Percentiles rank a stretch among this genome's conserved stretches.
Evolutionary conservation across 1,284 basidiomycete species (phyloP).

Genomic region (Tilletia caries): DNA sequence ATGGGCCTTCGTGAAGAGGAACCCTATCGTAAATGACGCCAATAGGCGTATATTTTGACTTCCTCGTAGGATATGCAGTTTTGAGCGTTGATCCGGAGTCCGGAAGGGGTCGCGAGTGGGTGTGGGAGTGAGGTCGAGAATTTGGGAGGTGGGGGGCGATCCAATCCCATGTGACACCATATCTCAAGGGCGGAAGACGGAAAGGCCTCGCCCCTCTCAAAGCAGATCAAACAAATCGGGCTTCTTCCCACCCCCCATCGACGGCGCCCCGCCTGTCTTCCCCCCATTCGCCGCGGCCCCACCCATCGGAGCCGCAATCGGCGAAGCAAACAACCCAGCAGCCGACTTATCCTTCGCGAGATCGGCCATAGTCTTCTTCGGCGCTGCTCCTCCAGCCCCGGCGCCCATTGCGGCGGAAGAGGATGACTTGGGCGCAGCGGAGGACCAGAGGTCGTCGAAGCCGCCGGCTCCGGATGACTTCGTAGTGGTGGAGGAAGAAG

Average conservation of each 20-base stretch:
- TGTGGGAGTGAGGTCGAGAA: no score
- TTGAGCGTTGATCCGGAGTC: no score
- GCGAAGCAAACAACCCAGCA: constrained; percentile 28
- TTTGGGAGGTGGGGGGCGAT: no score
- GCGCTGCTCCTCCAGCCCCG: neutral
- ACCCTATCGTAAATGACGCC: no score
- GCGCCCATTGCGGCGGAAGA: constrained; percentile 20
- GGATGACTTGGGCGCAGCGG: constrained; percentile 65
- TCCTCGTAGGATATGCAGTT: no score
- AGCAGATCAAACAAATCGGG: constrained; percentile 43
- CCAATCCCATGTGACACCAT: no score
- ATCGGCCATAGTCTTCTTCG: constrained; percentile 53
- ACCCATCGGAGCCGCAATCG: neutral
- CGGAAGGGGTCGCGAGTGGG: no score
- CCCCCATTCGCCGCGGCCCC: neutral
- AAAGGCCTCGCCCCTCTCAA: constrained; percentile 18
- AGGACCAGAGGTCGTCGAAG: constrained; percentile 87
- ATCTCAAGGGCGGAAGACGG: no score
- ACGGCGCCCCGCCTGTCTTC: neutral
- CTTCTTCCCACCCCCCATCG: constrained; percentile 29
- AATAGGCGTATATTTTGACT: no score
- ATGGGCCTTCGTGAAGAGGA: no score
- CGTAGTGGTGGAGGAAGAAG: neutral
- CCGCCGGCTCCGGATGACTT: constrained; percentile 25
- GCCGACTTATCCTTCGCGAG: constrained; percentile 51